A percentile compares a stretch with the other conserved stretches of the same genome.
Evolutionary conservation across 768 basidiomycete genomes (phyloP).

Genomic region (Hemileccinum rubropunctum): DNA sequence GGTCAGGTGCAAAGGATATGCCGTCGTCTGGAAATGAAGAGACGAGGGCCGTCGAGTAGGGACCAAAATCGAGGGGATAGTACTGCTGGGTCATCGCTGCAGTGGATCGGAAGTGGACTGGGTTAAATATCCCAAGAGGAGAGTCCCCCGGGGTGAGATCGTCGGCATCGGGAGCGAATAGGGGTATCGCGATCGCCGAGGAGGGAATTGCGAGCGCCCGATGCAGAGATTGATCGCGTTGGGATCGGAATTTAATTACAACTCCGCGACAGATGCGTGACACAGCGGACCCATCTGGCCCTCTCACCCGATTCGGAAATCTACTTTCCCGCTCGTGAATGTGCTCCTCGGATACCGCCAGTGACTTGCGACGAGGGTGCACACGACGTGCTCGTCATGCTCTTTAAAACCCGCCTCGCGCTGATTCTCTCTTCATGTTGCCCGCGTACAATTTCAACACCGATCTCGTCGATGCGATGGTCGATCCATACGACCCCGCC

Average conservation of each 20-base stretch:
- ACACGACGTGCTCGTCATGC: no score
- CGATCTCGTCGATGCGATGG: background rate
- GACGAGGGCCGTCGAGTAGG: no score
- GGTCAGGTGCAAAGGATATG: conserved; percentile 16
- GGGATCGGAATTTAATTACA: conserved; percentile 19
- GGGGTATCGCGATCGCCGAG: background rate
- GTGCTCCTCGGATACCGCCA: conserved; percentile 29
- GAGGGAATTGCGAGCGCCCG: background rate
- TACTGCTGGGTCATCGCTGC: conserved; percentile 22
- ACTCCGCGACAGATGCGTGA: conserved; percentile 21
- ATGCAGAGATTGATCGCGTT: conserved; percentile 23
- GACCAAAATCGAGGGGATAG: conserved; percentile 10
- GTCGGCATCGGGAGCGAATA: conserved; percentile 13
- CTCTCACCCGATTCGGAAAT: conserved; percentile 1
- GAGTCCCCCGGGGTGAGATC: conserved; percentile 21
- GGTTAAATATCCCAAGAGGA: conserved; percentile 24
- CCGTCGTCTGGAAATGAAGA: conserved; percentile 23
- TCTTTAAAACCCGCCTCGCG: no score
- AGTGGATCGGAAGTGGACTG: conserved; percentile 2
- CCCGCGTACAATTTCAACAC: background rate
- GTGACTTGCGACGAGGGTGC: no score
- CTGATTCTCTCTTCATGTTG: background rate
- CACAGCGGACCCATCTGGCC: background rate
- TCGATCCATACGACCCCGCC: no score
- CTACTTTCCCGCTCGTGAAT: background rate